Percentiles rank a stretch among this genome's conserved stretches.
These are phyloP conservation scores for Pseudopithomyces maydicus DNA, from an alignment of 2,329 filamentous ascomycete genomes.

Conservation along the genomic window DNA sequence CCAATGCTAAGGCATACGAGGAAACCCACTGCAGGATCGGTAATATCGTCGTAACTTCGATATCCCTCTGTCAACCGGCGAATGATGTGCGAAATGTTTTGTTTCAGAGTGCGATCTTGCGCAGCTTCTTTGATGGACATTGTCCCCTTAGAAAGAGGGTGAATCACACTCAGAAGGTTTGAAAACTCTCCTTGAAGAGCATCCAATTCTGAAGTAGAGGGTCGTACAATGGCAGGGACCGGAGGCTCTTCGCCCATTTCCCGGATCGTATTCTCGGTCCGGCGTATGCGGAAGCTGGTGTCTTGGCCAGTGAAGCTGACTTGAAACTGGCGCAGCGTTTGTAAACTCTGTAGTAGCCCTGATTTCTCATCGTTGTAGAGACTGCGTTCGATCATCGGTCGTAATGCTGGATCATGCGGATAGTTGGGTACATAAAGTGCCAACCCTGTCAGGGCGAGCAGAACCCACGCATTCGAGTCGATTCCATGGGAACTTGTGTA, in stretches of 20 bases:
- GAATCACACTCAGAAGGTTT: constrained; percentile 63
- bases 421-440: constrained; percentile 84
- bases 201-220: constrained; percentile 68
- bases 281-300: constrained; percentile 68
- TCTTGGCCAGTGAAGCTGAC: constrained; percentile 68
- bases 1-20: constrained; percentile 80
- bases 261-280: constrained; percentile 66
- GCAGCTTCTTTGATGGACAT: constrained; percentile 31
- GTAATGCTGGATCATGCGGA: constrained; percentile 78
- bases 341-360: constrained; percentile 62
- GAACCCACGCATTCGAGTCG: constrained; percentile 67
- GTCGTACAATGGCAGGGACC: constrained; percentile 72
- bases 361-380: constrained; percentile 62
- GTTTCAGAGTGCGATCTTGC: constrained; percentile 47
- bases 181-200: constrained; percentile 82
- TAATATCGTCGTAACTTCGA: constrained; percentile 83
- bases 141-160: constrained; percentile 30
- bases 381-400: constrained; percentile 65
- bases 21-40: constrained; percentile 76
- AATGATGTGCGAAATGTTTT: constrained; percentile 71
- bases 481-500: background rate
- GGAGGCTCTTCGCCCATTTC: constrained; percentile 70
- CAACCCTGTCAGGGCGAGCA: constrained; percentile 75
- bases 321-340: constrained; percentile 70
- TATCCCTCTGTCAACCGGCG: constrained; percentile 72